phyloP scores from a whole-genome alignment of 1,284 basidiomycete genomes.

The Boletus mariae region DNA sequence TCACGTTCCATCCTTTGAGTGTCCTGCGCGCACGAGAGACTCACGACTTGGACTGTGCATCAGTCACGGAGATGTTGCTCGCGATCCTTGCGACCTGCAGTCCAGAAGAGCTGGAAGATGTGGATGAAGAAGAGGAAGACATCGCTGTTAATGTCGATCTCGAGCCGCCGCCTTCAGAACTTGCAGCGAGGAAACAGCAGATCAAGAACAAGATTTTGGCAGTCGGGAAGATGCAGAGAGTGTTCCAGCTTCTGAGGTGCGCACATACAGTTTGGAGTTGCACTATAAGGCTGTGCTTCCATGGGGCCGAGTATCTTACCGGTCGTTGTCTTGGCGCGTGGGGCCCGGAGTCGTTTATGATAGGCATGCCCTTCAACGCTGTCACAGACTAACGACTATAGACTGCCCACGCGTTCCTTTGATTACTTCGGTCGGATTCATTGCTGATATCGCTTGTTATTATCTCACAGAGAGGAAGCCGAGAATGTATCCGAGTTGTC shows the following conservation, averaged over 20 bases:
- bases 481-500: conserved; percentile 91
- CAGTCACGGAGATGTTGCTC: conserved; percentile 96
- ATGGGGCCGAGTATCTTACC: neutral
- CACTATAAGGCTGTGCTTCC: neutral
- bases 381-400: neutral
- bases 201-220: conserved; percentile 97
- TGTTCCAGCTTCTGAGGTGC: conserved; percentile 85
- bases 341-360: neutral
- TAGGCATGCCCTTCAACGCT: neutral
- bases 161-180: conserved; percentile 41
- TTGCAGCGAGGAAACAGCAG: conserved; percentile 56
- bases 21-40: neutral
- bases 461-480: conserved; percentile 77
- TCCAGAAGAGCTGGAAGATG: conserved; percentile 88
- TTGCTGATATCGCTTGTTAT: neutral
- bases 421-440: neutral
- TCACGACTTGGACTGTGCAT: neutral
- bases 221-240: conserved; percentile 87
- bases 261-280: neutral
- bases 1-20: conserved; percentile 10
- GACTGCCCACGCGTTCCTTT: neutral
- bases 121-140: conserved; percentile 42
- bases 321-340: neutral
- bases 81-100: conserved; percentile 93
- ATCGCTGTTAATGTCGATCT: conserved; percentile 27